These are phyloP conservation scores for Claviceps spartinae DNA, from an alignment of 2,329 filamentous ascomycete species.

Conservation along the genomic window DNA sequence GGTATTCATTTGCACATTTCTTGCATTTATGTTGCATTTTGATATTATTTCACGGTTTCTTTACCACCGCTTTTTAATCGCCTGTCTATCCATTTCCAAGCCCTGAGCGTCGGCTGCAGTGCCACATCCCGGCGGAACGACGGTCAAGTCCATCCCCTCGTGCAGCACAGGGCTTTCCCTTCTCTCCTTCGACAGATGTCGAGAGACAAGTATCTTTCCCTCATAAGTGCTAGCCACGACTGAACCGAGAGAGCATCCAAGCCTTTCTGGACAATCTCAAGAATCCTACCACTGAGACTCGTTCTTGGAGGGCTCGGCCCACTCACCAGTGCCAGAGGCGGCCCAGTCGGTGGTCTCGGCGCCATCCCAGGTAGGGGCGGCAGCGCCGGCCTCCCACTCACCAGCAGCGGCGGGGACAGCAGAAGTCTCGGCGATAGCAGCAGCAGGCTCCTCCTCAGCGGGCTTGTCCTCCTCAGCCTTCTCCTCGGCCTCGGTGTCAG, in stretches of 20 bases:
- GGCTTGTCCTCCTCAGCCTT: slow-evolving; percentile 86
- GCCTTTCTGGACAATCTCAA: slow-evolving; percentile 8
- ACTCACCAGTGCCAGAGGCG: slow-evolving; percentile 51
- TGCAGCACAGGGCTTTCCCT: slow-evolving; percentile 98
- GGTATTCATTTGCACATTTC: no score
- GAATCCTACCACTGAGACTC: slow-evolving; percentile 34
- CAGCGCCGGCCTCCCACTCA: slow-evolving; percentile 78
- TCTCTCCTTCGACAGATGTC: slow-evolving; percentile 38
- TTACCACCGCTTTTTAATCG: no score
- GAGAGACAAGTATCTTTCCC: slow-evolving; percentile 86
- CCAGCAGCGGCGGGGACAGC: slow-evolving; percentile 49
- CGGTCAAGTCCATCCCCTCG: slow-evolving; percentile 77
- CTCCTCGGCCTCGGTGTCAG: slow-evolving; percentile 98
- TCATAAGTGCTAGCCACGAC: slow-evolving; percentile 74
- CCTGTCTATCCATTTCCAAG: not conserved
- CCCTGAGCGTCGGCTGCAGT: slow-evolving; percentile 1
- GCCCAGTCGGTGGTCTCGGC: slow-evolving; percentile 50
- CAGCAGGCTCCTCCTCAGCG: slow-evolving; percentile 71
- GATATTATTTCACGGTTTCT: no score
- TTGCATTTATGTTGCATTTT: no score
- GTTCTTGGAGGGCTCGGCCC: slow-evolving; percentile 48
- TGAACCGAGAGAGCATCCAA: slow-evolving; percentile 25
- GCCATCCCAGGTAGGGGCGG: slow-evolving; percentile 44
- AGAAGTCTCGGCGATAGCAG: slow-evolving; percentile 64
- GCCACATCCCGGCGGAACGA: slow-evolving; percentile 45